phyloP scores from a whole-genome alignment of 1,284 basidiomycete genomes.

The Xerocomus subilludens region DNA sequence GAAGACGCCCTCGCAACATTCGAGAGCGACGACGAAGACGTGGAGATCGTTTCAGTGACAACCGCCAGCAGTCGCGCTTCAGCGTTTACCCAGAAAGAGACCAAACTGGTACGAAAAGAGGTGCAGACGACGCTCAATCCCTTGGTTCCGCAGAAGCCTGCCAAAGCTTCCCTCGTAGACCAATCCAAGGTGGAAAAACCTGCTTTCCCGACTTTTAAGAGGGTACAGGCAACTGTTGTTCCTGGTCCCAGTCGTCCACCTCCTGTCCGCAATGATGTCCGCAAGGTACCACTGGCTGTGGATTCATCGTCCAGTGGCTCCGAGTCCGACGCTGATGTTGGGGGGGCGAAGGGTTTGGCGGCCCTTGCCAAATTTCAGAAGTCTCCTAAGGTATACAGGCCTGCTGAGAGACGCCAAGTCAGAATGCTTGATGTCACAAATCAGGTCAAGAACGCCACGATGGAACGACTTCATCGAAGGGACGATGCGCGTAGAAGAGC shows the following conservation, averaged over 20 bases:
- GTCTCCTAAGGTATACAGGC: slow-evolving; percentile 68
- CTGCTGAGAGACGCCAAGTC: slow-evolving; percentile 72
- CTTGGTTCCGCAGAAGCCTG: slow-evolving; percentile 33
- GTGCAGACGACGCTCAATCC: slow-evolving; percentile 41
- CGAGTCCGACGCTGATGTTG: slow-evolving; percentile 66
- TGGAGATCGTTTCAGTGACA: slow-evolving; percentile 54
- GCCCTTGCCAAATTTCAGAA: slow-evolving; percentile 72
- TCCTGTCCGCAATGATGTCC: slow-evolving; percentile 47
- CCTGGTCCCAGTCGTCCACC: slow-evolving; percentile 35
- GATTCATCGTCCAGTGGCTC: slow-evolving; percentile 60
- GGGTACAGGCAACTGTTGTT: slow-evolving; percentile 31
- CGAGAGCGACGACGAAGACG: slow-evolving; percentile 64
- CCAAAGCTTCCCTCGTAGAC: slow-evolving; percentile 51
- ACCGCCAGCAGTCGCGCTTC: slow-evolving; percentile 33
- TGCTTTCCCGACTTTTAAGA: slow-evolving; percentile 55
- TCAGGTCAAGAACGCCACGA: slow-evolving; percentile 57
- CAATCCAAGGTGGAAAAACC: slow-evolving; percentile 52
- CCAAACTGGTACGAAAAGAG: slow-evolving; percentile 41
- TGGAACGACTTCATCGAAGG: slow-evolving; percentile 64
- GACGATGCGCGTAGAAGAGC: slow-evolving; percentile 74
- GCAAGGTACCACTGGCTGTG: slow-evolving; percentile 29
- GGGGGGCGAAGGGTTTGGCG: slow-evolving; percentile 62
- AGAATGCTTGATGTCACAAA: slow-evolving; percentile 73
- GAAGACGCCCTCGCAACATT: slow-evolving; percentile 69
- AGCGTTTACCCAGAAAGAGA: slow-evolving; percentile 28